A percentile compares a stretch with the other conserved stretches of the same genome.
Evolutionary conservation across 2,329 filamentous ascomycete species (phyloP).

Genomic region (Lojkania enalia): DNA sequence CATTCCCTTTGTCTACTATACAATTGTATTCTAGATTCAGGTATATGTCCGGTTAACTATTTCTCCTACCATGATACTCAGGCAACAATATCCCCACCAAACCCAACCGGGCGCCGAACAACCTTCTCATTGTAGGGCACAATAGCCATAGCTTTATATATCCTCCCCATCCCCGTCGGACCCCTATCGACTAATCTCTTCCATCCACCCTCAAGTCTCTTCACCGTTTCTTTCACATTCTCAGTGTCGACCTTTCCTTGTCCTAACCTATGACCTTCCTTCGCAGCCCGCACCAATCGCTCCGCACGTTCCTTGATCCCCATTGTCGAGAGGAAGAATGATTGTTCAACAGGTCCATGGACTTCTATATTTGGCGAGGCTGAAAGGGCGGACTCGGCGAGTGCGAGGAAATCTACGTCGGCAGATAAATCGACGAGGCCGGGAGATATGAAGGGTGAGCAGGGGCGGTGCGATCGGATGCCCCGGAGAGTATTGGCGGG

Average conservation of each 20-base stretch:
- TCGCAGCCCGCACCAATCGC: slow-evolving; percentile 30
- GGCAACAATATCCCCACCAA: slow-evolving; percentile 73
- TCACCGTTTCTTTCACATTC: slow-evolving; percentile 27
- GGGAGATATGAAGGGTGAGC: slow-evolving; percentile 78
- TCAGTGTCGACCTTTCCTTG: not conserved
- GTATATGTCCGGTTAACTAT: too few species aligned
- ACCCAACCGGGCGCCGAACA: slow-evolving; percentile 77
- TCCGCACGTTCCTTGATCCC: slow-evolving; percentile 64
- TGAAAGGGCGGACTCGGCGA: slow-evolving; percentile 78
- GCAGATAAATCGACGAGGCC: slow-evolving; percentile 87
- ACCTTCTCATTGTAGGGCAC: slow-evolving; percentile 66
- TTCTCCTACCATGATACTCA: too few species aligned
- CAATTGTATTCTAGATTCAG: too few species aligned
- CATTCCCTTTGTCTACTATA: too few species aligned
- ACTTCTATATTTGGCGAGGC: slow-evolving; percentile 83
- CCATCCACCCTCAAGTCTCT: slow-evolving; percentile 72
- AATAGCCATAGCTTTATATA: slow-evolving; percentile 93
- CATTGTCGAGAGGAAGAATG: slow-evolving; percentile 75
- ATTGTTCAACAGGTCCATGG: slow-evolving; percentile 88
- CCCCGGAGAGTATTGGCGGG: slow-evolving; percentile 89
- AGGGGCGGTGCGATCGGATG: slow-evolving; percentile 74
- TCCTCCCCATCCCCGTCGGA: slow-evolving; percentile 84
- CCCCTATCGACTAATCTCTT: slow-evolving; percentile 81
- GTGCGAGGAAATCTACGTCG: slow-evolving; percentile 87
- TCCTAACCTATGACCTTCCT: slow-evolving; percentile 50